These are phyloP conservation scores for Cladosporium oxysporum DNA, from an alignment of 2,329 filamentous ascomycete genomes.

Conservation along the genomic window DNA sequence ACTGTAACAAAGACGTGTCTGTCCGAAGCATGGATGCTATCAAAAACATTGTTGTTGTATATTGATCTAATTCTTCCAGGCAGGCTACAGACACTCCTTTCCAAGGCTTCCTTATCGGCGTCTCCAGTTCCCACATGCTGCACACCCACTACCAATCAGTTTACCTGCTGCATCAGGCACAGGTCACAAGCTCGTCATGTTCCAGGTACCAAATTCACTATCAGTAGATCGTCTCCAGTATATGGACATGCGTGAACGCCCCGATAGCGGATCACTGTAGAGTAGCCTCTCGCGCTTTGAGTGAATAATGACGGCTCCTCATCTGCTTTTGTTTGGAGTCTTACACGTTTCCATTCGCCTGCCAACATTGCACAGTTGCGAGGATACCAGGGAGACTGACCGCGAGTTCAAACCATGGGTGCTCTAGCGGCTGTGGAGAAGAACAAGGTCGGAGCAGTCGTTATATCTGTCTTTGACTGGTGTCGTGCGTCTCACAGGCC, in stretches of 20 bases:
- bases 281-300: not conserved
- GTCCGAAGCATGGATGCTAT: not conserved
- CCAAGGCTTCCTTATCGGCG: not conserved
- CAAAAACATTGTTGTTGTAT: not conserved
- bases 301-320: not conserved
- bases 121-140: not conserved
- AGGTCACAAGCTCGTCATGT: not conserved
- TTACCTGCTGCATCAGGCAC: not conserved
- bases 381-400: no score
- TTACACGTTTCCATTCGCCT: not conserved
- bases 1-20: not conserved
- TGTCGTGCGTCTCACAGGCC: not conserved
- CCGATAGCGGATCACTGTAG: not conserved
- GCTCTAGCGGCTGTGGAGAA: conserved; percentile 1
- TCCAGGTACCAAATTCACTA: not conserved
- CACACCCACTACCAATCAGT: not conserved
- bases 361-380: not conserved
- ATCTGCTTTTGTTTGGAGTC: not conserved
- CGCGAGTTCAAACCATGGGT: not conserved
- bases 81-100: not conserved
- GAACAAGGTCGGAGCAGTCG: conserved; percentile 12
- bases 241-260: not conserved
- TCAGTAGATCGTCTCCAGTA: not conserved
- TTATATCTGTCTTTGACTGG: conserved; percentile 14
- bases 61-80: not conserved